phyloP scores from a whole-genome alignment of 768 basidiomycete species.

The Austroboletus eburneus region DNA sequence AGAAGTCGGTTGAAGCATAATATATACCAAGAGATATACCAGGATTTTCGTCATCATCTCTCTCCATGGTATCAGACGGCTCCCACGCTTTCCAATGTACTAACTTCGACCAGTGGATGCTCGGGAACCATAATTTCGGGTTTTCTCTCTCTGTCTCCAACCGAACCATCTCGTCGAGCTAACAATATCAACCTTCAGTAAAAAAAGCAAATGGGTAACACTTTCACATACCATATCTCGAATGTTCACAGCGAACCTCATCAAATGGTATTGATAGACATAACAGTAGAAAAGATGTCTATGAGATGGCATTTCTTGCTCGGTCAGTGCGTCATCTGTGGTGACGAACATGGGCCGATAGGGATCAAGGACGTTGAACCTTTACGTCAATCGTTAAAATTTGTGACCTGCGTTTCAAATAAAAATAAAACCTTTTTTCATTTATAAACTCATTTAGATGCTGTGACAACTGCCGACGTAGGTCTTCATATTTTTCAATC shows the following conservation, averaged over 20 bases:
- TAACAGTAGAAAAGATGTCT: constrained; percentile 72
- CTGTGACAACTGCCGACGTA: constrained; percentile 34
- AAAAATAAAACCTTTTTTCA: constrained; percentile 43
- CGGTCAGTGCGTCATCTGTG: constrained; percentile 21
- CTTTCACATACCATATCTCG: constrained; percentile 32
- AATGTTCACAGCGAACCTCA: constrained; percentile 34
- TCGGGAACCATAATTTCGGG: constrained; percentile 57
- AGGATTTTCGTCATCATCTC: constrained; percentile 68
- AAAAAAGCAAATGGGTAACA: neutral
- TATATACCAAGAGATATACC: constrained; percentile 34
- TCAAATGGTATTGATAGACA: constrained; percentile 59
- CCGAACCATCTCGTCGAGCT: constrained; percentile 56
- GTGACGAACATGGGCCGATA: constrained; percentile 51
- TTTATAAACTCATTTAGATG: constrained; percentile 45
- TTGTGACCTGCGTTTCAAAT: neutral
- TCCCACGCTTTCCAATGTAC: constrained; percentile 45
- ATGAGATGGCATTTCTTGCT: constrained; percentile 52
- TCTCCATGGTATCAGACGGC: constrained; percentile 39
- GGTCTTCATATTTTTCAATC: constrained; percentile 35
- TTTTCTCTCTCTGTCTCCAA: constrained; percentile 47
- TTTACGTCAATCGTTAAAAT: constrained; percentile 30
- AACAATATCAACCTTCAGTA: neutral
- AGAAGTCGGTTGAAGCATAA: neutral
- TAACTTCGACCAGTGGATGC: constrained; percentile 27
- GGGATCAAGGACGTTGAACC: constrained; percentile 50